phyloP scores from a whole-genome alignment of 306 rosid genomes.

The Calophaca sinica region DNA sequence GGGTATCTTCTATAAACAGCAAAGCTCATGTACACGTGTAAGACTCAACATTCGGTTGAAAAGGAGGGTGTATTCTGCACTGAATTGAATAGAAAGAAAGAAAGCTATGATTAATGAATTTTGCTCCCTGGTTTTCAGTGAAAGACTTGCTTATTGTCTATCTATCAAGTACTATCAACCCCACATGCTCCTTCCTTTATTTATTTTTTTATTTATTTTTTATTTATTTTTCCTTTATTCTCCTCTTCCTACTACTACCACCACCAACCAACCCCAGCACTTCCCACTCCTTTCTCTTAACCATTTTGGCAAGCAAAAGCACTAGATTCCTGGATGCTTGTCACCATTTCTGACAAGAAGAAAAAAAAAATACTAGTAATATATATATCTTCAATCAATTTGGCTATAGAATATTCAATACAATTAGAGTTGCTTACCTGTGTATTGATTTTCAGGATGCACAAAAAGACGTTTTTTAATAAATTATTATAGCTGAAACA shows the following conservation, averaged over 20 bases:
- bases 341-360: constrained; percentile 60
- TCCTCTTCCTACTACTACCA: constrained; percentile 47
- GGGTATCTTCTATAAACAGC: constrained; percentile 51
- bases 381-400: constrained; percentile 54
- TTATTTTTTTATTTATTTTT: constrained; percentile 6
- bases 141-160: constrained; percentile 40
- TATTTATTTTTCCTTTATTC: neutral
- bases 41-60: constrained; percentile 55
- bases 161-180: constrained; percentile 56
- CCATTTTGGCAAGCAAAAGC: constrained; percentile 59
- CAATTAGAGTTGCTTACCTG: constrained; percentile 60
- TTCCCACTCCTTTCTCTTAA: constrained; percentile 42
- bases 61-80: constrained; percentile 31
- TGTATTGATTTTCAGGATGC: constrained; percentile 15
- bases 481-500: constrained; percentile 13
- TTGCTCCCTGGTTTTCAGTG: constrained; percentile 82
- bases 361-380: constrained; percentile 45
- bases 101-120: constrained; percentile 42
- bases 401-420: constrained; percentile 47
- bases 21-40: constrained; percentile 53
- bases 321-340: constrained; percentile 74
- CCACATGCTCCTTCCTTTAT: constrained; percentile 63
- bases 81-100: constrained; percentile 45
- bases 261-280: constrained; percentile 42
- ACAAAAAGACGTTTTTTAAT: constrained; percentile 11